Base-by-base conservation (phyloP, 2,329 filamentous ascomycete species). In the Bipolaris zeicola region DNA sequence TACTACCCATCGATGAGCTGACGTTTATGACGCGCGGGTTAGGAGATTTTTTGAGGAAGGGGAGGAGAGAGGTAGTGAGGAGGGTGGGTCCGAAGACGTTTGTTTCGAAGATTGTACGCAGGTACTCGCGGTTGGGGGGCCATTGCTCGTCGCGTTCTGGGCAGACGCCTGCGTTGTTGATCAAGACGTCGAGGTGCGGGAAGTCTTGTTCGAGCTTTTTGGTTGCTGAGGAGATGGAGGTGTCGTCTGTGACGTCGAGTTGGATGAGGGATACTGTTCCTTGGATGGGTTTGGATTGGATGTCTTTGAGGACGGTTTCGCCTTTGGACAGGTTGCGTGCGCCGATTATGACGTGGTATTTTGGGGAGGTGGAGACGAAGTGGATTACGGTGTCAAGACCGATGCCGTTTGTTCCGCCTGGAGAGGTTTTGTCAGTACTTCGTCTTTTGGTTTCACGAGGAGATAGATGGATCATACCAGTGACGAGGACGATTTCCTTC, bases 91-190 rank as follows among this genome's bases (percentile, higher is more conserved):
- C 75, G 11, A 67, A 71, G 26, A 77, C 73, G 50, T 79, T 78
- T 24, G 74, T 75, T 28, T 78, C 68, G 31, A 78, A 69, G 7
- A 57, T 62, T 2, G 48, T 52, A 16, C 66, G 65, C 2, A 75
- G 46, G 7, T 36, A 38, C 0, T 60, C 58, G 13, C 71, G 70
- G 10, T 55, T 43, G 3, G 56, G 28, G 1, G 28, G 49, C 58
- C 59, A 65, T 31, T 49, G 34, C 1, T 26, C 51, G 3, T 55
- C 46, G 14, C 38, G 36, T 33, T 67, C 57, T 5, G 37, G 39
- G 20, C 78, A 76, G 4, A 84, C 77, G 16, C 91, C 92, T 28
- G 92, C 92, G 75, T 96, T 96, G 82, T 96, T 96, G 79, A 96
- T 79, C 37, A 96, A 79, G 54, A 96, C 90, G 77, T 96, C 90